Evolutionary conservation across 2,329 filamentous ascomycete species (phyloP), one percentile per base, ranked within the genome.

Genomic region (Cordyceps javanica): DNA sequence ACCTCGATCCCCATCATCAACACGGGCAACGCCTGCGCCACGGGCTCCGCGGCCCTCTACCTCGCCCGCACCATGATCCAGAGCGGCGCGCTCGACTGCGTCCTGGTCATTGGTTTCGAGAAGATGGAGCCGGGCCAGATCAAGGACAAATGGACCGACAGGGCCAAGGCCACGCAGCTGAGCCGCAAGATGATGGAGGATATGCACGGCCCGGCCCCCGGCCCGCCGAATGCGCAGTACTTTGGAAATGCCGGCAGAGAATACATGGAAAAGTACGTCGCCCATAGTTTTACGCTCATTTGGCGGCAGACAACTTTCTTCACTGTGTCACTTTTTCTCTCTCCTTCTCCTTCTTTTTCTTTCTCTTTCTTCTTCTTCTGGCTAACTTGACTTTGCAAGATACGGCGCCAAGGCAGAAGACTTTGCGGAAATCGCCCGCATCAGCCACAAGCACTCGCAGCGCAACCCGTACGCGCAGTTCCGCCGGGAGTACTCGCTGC

Each of bases 11-110:
- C 93, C 67, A 90, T 97, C 70, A 92, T 95, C 80, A 97, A 97
- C 69, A 91, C 96, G 69, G 97, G 97, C 82, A 97, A 97, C 81
- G 96, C 96, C 78, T 97, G 93, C 80, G 90, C 90, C 3, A 97
- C 93, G 0, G 93, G 93, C 16, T 91, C 88, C 3, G 96, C 93
- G 0, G 94, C 93, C 6, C 77, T 97, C 59, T 86, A 86, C 69
- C 88, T 97, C 81, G 94, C 82, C 1, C 81, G 91, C 30, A 90
- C 87, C 55, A 81, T 95, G 70, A 86, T 97, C 65, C 80, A 84
- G 6, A 81, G 89, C 65, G 92, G 92, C 32, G 89, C 83, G 9
- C 89, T 91, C 1, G 90, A 96, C 73, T 96, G 91, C 69, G 85
- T 96, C 16, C 77, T 97, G 60, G 92, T 97, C 0, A 83, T 97